A percentile compares a stretch with the other conserved stretches of the same genome.
These are phyloP conservation scores for Sugiyamaella pinicola DNA, from an alignment of 1,139 yeast species.

Conservation along the genomic window DNA sequence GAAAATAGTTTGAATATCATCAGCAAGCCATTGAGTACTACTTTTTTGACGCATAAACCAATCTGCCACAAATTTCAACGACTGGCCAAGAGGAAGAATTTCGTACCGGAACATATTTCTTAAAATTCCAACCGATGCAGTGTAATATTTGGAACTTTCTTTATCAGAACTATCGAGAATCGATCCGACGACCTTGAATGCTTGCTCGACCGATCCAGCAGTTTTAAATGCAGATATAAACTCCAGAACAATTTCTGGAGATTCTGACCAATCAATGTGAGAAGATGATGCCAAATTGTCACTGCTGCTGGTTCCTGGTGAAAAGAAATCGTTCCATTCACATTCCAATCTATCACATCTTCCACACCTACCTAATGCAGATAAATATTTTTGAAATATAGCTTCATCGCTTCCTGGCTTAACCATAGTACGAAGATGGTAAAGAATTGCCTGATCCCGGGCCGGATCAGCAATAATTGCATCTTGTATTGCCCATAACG, in stretches of 20 bases:
- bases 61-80: constrained; percentile 29
- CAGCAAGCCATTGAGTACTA: constrained; percentile 28
- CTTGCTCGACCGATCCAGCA: constrained; percentile 28
- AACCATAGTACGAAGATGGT: constrained; percentile 33
- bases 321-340: constrained; percentile 32
- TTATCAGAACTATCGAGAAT: constrained; percentile 29
- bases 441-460: constrained; percentile 36
- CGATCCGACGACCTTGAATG: constrained; percentile 28
- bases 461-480: constrained; percentile 33
- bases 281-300: neutral
- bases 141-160: constrained; percentile 17
- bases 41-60: constrained; percentile 32
- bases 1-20: constrained; percentile 30
- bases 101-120: constrained; percentile 32
- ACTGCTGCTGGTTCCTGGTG: neutral
- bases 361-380: constrained; percentile 39
- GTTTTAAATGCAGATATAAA: constrained; percentile 35
- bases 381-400: constrained; percentile 33
- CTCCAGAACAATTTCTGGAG: constrained; percentile 34
- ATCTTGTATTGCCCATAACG: constrained; percentile 34
- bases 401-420: constrained; percentile 24
- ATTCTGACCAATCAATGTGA: constrained; percentile 23
- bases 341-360: constrained; percentile 30
- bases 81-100: constrained; percentile 31
- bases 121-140: constrained; percentile 31